Evolutionary conservation across 163 green algal genomes (phyloP).

Genomic region (Volvox carteri): DNA sequence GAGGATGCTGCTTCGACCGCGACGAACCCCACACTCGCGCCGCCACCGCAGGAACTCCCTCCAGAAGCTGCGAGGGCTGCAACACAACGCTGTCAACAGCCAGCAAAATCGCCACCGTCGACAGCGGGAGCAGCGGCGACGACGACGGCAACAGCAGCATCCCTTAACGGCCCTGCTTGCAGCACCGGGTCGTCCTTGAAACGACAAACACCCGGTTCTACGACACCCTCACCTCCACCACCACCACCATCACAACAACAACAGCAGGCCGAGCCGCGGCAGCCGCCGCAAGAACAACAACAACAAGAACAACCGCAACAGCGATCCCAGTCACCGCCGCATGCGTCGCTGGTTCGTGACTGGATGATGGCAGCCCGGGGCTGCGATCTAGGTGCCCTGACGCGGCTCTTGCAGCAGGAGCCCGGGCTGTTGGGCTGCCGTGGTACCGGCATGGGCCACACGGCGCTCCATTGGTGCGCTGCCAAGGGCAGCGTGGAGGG

Average conservation of each 20-base stretch:
- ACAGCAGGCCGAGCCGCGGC: not conserved
- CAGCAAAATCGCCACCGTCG: too few relatives aligned
- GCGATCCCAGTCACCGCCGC: not conserved
- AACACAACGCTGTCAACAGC: too few relatives aligned
- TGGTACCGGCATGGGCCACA: conserved; percentile 61
- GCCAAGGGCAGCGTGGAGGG: conserved; percentile 60
- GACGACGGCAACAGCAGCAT: not conserved
- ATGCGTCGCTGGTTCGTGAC: conserved; percentile 12
- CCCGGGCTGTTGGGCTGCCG: conserved; percentile 42
- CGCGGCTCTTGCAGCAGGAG: conserved; percentile 25
- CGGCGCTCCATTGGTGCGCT: conserved; percentile 63
- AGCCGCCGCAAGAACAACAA: not conserved
- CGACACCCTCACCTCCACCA: not conserved
- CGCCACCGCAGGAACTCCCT: not conserved
- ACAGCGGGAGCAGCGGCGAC: not conserved
- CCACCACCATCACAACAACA: not conserved
- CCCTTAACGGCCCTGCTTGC: not conserved
- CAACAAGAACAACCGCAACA: conserved; percentile 10
- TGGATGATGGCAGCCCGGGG: conserved; percentile 56
- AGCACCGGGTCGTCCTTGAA: not conserved
- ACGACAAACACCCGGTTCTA: too few relatives aligned
- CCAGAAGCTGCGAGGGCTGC: too few relatives aligned
- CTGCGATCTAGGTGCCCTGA: conserved; percentile 49
- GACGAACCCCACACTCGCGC: not conserved
- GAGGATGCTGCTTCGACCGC: not conserved